Conservation (phyloP, 768 basidiomycete genomes). For the Coprinopsis sp. region DNA sequence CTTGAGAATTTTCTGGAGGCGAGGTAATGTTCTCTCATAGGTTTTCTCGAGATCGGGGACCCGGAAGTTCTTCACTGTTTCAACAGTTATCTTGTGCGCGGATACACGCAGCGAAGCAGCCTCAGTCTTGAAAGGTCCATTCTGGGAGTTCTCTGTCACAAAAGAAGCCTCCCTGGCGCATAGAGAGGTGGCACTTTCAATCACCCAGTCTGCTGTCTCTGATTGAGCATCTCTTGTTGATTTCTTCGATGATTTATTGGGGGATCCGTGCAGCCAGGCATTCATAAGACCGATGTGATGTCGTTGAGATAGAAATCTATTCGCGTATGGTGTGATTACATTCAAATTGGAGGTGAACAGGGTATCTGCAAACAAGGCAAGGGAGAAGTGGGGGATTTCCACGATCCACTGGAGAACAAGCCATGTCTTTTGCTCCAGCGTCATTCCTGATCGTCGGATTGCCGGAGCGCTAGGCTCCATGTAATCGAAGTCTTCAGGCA, state of each 20-base stretch:
- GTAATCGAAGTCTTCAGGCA: conserved; percentile 2
- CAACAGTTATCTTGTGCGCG: conserved; percentile 6
- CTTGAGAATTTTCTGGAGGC: conserved; percentile 11
- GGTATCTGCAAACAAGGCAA: conserved; percentile 4
- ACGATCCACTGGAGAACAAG: conserved; percentile 5
- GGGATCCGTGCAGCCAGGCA: too few species aligned
- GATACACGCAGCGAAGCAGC: conserved; percentile 8
- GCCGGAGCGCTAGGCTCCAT: neutral
- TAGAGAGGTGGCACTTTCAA: conserved; percentile 4
- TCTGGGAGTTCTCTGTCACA: conserved; percentile 6
- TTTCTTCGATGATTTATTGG: too few species aligned
- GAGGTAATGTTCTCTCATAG: conserved; percentile 8
- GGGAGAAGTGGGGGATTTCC: conserved; percentile 2
- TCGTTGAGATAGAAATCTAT: conserved; percentile 6
- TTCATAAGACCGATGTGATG: too few species aligned
- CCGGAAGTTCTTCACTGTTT: conserved; percentile 11
- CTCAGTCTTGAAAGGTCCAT: conserved; percentile 4
- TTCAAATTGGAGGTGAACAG: conserved; percentile 4
- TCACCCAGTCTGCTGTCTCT: conserved; percentile 6
- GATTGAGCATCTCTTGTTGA: neutral
- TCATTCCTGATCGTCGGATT: neutral
- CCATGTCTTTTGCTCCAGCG: conserved; percentile 4
- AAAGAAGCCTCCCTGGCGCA: conserved; percentile 7
- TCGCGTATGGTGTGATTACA: conserved; percentile 2
- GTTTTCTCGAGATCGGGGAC: neutral